phyloP scores from a whole-genome alignment of 1,284 basidiomycete species.

The Fomitopsis palustris region DNA sequence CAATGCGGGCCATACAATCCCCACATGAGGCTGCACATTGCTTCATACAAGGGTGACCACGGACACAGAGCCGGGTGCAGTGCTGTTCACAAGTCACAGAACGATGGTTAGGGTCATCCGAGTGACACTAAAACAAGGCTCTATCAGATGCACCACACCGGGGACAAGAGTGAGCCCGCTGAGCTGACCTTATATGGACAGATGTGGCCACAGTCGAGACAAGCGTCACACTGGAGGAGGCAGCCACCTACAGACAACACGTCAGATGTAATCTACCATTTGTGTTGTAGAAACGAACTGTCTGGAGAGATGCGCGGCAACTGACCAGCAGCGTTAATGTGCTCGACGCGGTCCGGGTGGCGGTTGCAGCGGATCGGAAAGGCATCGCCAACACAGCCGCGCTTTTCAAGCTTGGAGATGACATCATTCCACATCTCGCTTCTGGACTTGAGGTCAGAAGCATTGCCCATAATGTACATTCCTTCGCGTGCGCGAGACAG shows the following conservation, averaged over 20 bases:
- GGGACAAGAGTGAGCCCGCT: background rate
- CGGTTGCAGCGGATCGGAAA: conserved; percentile 58
- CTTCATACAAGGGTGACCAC: conserved; percentile 58
- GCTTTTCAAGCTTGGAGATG: conserved; percentile 48
- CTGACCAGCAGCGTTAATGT: conserved; percentile 48
- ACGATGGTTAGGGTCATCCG: conserved; percentile 55
- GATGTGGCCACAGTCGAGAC: conserved; percentile 65
- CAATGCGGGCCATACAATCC: conserved; percentile 47
- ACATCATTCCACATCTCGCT: conserved; percentile 60
- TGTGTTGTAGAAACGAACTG: conserved; percentile 6
- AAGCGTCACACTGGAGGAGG: conserved; percentile 48
- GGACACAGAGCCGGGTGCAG: conserved; percentile 51
- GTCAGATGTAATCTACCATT: background rate
- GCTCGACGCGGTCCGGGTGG: conserved; percentile 44
- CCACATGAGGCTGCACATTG: conserved; percentile 55
- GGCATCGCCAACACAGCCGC: conserved; percentile 44
- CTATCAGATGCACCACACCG: too few species aligned
- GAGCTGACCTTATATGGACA: conserved; percentile 59
- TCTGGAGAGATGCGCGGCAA: conserved; percentile 52
- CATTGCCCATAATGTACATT: conserved; percentile 70
- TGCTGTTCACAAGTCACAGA: conserved; percentile 45
- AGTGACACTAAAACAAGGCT: conserved; percentile 51
- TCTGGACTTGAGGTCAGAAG: conserved; percentile 39
- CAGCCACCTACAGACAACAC: conserved; percentile 51
- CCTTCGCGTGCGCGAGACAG: conserved; percentile 74